Conservation (phyloP, 139 green algal species). For the Chlamydomonas sphaeroides region DNA sequence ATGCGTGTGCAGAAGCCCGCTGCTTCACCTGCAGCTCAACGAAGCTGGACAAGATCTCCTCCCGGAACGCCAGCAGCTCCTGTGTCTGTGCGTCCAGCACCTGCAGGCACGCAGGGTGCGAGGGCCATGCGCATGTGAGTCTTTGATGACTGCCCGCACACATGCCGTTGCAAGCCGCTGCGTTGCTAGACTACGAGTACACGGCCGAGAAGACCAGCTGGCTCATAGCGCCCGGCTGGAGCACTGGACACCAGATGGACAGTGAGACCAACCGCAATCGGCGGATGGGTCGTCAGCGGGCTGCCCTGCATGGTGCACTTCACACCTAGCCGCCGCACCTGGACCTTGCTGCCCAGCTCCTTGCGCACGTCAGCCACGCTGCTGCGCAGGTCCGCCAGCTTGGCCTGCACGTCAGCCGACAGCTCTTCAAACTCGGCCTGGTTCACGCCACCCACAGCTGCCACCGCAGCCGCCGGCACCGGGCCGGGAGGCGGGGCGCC, state of each 20-base stretch:
- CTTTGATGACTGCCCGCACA: too few relatives aligned
- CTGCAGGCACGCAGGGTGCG: too few relatives aligned
- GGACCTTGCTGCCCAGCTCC: constrained; percentile 35
- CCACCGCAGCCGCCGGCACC: neutral
- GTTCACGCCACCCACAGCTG: neutral
- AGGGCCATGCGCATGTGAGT: too few relatives aligned
- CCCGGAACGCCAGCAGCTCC: constrained; percentile 40
- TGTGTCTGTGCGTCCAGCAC: constrained; percentile 14
- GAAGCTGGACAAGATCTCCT: constrained; percentile 24
- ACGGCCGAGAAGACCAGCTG: too few relatives aligned
- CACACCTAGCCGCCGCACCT: too few relatives aligned
- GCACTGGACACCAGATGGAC: too few relatives aligned
- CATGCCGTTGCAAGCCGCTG: too few relatives aligned
- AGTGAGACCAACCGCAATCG: too few relatives aligned
- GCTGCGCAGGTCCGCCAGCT: constrained; percentile 17
- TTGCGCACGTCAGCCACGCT: constrained; percentile 16
- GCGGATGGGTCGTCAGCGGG: too few relatives aligned
- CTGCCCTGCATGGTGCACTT: too few relatives aligned
- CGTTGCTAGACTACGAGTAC: too few relatives aligned
- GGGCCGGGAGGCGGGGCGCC: neutral
- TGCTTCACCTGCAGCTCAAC: constrained; percentile 28
- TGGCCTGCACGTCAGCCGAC: neutral
- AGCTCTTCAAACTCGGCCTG: constrained; percentile 8
- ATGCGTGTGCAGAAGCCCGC: neutral
- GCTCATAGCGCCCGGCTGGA: too few relatives aligned